Base-by-base conservation (phyloP, 1,284 basidiomycete genomes). In the Termitomyces sp. region DNA sequence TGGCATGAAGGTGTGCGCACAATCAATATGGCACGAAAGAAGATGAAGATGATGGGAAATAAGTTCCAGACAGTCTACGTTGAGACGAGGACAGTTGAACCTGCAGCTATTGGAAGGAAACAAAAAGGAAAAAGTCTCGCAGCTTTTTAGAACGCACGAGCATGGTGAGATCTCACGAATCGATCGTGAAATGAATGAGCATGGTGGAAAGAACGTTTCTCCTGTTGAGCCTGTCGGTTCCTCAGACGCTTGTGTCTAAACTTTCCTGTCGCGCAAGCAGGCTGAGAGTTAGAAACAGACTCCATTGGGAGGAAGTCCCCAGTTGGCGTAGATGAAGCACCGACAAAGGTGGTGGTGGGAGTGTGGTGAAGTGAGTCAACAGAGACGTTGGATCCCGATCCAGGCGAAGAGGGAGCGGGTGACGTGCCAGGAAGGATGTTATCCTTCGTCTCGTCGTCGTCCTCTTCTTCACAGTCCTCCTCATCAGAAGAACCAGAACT, bases 201-300 rank as follows among this genome's bases (percentile, higher is more conserved):
- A 41, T 57, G 43, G 26, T 50, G 59, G 13, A 54, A 28, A 1
- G 57, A 52, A 21, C 52, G 58, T 40, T 51, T 59, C 39, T 53
- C 51, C 7, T 41, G 42, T 48, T 50, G 54, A 26, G 43, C 50
- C 30, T 43, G 38, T 24, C 17, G 36, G 49, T 54, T 54, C 48
- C 42, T 59, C 28, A 61, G 46, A 10, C 40, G 59, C 45, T 55
- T 50, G 51, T 61, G 59, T 47, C 58, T 58, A 38, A 53, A 59
- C 51, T 62, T 62, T 19, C 58, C 58, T 21, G 54, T 50, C 2
- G 57, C 24, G 41, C 59, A 58, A 26, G 46, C 40, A 31, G 57
- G 50, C 10, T 45, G 42, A 19, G 49, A 19, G 21, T 19, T 31
- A 2, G 45, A 33, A 3, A 33, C 44, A 5, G 52, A 41, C 10